phyloP scores from a whole-genome alignment of 179 eudicot genomes.

The Actinidia arguta region DNA sequence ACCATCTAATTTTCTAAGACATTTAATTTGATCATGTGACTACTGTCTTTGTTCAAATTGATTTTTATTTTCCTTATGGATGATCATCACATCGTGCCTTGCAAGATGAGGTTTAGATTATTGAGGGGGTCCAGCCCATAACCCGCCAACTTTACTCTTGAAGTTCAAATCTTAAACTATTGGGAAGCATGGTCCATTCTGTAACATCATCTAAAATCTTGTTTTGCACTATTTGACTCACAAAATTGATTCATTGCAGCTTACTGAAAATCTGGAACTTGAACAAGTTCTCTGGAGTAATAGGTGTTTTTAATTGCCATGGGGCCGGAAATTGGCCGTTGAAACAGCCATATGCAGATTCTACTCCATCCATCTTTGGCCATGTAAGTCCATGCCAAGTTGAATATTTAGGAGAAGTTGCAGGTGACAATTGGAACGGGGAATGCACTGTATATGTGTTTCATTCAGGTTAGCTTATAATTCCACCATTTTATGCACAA shows the following conservation, averaged over 20 bases:
- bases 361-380: conserved; percentile 37
- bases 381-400: conserved; percentile 31
- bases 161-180: too few species aligned
- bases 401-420: conserved; percentile 12
- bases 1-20: too few species aligned
- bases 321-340: conserved; percentile 81
- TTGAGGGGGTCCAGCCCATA: too few species aligned
- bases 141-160: too few species aligned
- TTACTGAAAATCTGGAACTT: conserved; percentile 85
- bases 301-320: conserved; percentile 88
- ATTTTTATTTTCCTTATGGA: too few species aligned
- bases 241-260: conserved; percentile 31
- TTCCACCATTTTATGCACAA: not conserved
- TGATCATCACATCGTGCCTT: too few species aligned
- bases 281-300: conserved; percentile 67
- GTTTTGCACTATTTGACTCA: not conserved
- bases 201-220: not conserved
- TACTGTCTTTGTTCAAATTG: too few species aligned
- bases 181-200: not conserved
- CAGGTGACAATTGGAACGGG: conserved; percentile 12
- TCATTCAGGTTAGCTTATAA: not conserved
- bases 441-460: conserved; percentile 11
- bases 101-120: too few species aligned
- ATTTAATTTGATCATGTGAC: too few species aligned
- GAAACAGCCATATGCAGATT: conserved; percentile 19